phyloP scores from a whole-genome alignment of 2,329 filamentous ascomycete genomes.

The Cordyceps javanica region DNA sequence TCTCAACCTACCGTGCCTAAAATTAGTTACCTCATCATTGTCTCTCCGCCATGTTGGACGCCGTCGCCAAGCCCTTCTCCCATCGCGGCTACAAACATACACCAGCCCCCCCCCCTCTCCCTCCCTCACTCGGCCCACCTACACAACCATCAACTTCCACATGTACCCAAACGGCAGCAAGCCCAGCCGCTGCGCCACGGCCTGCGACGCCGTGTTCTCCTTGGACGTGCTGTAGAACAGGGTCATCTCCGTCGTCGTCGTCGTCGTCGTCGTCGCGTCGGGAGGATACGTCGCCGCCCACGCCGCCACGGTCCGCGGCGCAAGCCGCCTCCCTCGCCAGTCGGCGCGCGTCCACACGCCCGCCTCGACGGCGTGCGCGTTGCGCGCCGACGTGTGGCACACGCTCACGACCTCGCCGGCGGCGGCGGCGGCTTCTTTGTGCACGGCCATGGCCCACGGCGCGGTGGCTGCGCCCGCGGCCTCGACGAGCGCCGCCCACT shows the following conservation, averaged over 20 bases:
- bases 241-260: too few species aligned
- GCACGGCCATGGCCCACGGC: background rate
- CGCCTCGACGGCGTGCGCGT: background rate
- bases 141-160: constrained; percentile 4
- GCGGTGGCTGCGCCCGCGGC: background rate
- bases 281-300: background rate
- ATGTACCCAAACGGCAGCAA: constrained; percentile 4
- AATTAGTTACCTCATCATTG: too few species aligned
- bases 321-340: background rate
- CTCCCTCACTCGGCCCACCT: too few species aligned
- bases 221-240: constrained; percentile 1
- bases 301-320: background rate
- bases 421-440: background rate
- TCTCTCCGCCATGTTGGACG: too few species aligned
- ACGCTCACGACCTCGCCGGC: background rate
- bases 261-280: too few species aligned
- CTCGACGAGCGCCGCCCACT: background rate
- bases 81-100: too few species aligned
- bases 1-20: too few species aligned
- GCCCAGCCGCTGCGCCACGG: background rate
- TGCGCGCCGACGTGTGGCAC: constrained; percentile 5
- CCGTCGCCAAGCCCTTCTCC: too few species aligned
- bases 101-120: background rate
- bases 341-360: background rate
- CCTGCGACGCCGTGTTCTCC: constrained; percentile 3